Evolutionary conservation across 352 stramenopile species (phyloP).

Genomic region (Phytophthora quininea): DNA sequence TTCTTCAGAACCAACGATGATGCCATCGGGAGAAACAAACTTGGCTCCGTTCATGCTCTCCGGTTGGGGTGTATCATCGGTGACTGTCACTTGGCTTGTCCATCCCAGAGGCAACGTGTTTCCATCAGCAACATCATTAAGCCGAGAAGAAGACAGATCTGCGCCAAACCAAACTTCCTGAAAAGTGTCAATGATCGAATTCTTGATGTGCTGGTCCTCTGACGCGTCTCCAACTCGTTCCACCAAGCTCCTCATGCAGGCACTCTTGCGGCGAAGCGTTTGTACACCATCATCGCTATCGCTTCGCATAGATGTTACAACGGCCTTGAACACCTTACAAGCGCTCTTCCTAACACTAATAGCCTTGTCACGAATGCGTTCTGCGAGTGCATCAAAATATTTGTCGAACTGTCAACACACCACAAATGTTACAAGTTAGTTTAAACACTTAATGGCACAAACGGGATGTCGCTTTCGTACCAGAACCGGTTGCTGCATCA

Average conservation of each 20-base stretch:
- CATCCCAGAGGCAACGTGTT: slow-evolving; percentile 59
- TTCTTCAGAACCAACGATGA: slow-evolving; percentile 53
- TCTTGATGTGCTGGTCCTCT: slow-evolving; percentile 82
- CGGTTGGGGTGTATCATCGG: slow-evolving; percentile 8
- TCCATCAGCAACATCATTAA: slow-evolving; percentile 53
- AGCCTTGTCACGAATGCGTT: slow-evolving; percentile 81
- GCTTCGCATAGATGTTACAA: slow-evolving; percentile 26
- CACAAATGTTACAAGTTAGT: background rate
- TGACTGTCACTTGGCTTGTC: slow-evolving; percentile 28
- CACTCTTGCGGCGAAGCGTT: slow-evolving; percentile 59
- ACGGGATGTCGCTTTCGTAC: slow-evolving; percentile 42
- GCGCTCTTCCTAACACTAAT: slow-evolving; percentile 88
- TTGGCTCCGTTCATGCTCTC: slow-evolving; percentile 15
- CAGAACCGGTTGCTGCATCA: slow-evolving; percentile 72
- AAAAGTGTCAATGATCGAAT: slow-evolving; percentile 87
- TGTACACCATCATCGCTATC: slow-evolving; percentile 12
- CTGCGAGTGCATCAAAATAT: slow-evolving; percentile 79
- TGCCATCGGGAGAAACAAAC: slow-evolving; percentile 71
- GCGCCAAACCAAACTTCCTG: slow-evolving; percentile 88
- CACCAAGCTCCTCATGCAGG: slow-evolving; percentile 77
- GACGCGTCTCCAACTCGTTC: slow-evolving; percentile 72
- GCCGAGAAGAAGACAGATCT: slow-evolving; percentile 50
- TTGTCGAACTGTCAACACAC: slow-evolving; percentile 62
- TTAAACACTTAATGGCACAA: background rate
- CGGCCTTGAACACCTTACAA: slow-evolving; percentile 81